Conservation (phyloP, 306 rosid species). For the Glycine soja region DNA sequence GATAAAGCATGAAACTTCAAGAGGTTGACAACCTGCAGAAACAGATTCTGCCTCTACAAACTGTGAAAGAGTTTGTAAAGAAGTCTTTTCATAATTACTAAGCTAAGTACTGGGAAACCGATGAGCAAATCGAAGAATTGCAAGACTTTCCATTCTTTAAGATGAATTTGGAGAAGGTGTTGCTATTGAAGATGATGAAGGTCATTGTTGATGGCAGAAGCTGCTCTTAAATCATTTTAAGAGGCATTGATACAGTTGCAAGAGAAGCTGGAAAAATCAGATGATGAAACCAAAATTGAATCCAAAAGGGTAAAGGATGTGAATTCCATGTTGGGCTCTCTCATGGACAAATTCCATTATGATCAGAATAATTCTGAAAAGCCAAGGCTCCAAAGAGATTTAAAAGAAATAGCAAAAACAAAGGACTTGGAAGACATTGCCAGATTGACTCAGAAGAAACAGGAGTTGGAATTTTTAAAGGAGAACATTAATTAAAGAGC, state of each 20-base stretch:
- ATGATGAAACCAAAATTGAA: too few relatives aligned
- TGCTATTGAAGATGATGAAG: too few relatives aligned
- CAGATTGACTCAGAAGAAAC: slow-evolving; percentile 47
- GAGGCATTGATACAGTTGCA: too few relatives aligned
- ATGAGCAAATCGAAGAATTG: slow-evolving; percentile 69
- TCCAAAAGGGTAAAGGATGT: too few relatives aligned
- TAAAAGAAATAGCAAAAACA: slow-evolving; percentile 12
- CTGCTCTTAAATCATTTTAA: too few relatives aligned
- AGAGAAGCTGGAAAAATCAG: too few relatives aligned
- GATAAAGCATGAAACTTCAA: too few relatives aligned
- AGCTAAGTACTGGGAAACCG: slow-evolving; percentile 77
- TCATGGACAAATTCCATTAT: slow-evolving; percentile 56
- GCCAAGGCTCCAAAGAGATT: slow-evolving; percentile 42
- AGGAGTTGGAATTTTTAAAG: slow-evolving; percentile 57
- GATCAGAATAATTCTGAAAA: slow-evolving; percentile 43
- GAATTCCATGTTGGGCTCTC: too few relatives aligned
- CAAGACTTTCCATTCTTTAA: slow-evolving; percentile 74
- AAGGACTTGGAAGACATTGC: slow-evolving; percentile 47
- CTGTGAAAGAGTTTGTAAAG: slow-evolving; percentile 89
- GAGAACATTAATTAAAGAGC: slow-evolving; percentile 63
- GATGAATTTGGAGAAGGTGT: too few relatives aligned
- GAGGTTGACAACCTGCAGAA: slow-evolving; percentile 88
- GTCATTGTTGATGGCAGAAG: too few relatives aligned
- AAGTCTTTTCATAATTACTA: slow-evolving; percentile 76
- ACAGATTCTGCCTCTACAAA: slow-evolving; percentile 78